phyloP scores from a whole-genome alignment of 108 stramenopile genomes.

The Cyclostephanos tholiformis region DNA sequence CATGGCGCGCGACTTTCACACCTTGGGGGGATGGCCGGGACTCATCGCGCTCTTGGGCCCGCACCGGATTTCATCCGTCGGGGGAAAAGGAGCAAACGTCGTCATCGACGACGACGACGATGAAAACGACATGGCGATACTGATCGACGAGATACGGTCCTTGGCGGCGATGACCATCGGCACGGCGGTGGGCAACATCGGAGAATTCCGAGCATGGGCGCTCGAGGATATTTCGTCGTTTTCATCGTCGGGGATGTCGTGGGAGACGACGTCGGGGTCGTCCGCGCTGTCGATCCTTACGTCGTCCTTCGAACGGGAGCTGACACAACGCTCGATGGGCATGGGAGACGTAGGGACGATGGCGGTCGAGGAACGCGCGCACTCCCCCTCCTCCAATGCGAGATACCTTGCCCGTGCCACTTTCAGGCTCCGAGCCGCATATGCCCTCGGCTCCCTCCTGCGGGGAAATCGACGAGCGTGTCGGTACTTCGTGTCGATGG shows the following conservation, averaged over 20 bases:
- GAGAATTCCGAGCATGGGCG: conserved; percentile 80
- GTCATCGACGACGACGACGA: neutral
- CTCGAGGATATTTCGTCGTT: conserved; percentile 58
- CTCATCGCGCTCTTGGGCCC: conserved; percentile 69
- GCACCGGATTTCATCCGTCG: neutral
- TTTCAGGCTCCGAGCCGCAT: conserved; percentile 49
- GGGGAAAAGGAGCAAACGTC: neutral
- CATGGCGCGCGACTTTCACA: conserved; percentile 94
- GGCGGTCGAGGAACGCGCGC: conserved; percentile 6
- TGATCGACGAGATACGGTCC: conserved; percentile 60
- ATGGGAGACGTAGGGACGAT: conserved; percentile 38
- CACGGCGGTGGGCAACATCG: conserved; percentile 92
- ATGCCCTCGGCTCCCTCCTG: conserved; percentile 75
- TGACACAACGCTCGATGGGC: conserved; percentile 31
- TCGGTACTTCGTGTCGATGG: conserved; percentile 39
- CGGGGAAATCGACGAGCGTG: conserved; percentile 76
- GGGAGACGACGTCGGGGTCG: neutral
- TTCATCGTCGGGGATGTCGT: neutral
- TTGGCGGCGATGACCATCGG: conserved; percentile 88
- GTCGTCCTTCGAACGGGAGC: conserved; percentile 16
- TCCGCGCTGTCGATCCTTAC: conserved; percentile 18
- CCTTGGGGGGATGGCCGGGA: conserved; percentile 87
- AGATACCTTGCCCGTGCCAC: conserved; percentile 14
- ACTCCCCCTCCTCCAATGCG: neutral
- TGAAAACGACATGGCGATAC: conserved; percentile 11